Percentiles rank a stretch among this genome's conserved stretches.
phyloP scores from a whole-genome alignment of 2,329 filamentous ascomycete species.

The Colletotrichum nymphaeae region DNA sequence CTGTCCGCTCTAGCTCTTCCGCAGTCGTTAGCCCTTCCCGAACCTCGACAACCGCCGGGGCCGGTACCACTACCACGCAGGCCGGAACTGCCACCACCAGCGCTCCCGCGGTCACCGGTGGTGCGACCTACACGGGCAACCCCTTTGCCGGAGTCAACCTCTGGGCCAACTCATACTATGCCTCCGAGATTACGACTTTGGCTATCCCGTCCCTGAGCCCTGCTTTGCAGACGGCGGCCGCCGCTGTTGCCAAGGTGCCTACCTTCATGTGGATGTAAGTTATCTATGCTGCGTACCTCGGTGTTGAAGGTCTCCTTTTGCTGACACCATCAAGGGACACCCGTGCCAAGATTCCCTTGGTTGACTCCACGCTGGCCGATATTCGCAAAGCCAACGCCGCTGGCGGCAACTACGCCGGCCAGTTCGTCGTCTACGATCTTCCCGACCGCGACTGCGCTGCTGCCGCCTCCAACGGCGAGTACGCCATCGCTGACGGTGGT shows the following conservation, averaged over 20 bases:
- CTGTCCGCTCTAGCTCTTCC: slow-evolving; percentile 36
- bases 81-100: slow-evolving; percentile 36
- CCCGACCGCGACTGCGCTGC: slow-evolving; percentile 70
- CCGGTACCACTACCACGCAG: slow-evolving; percentile 39
- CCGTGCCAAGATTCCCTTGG: slow-evolving; percentile 58
- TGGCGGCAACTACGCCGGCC: slow-evolving; percentile 55
- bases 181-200: slow-evolving; percentile 62
- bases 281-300: background rate
- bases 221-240: slow-evolving; percentile 62
- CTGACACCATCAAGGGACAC: slow-evolving; percentile 55
- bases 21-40: slow-evolving; percentile 46
- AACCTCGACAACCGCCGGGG: slow-evolving; percentile 48
- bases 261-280: slow-evolving; percentile 65
- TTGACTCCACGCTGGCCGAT: slow-evolving; percentile 58
- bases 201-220: slow-evolving; percentile 73
- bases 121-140: slow-evolving; percentile 63
- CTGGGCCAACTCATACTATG: slow-evolving; percentile 67
- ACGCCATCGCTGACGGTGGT: slow-evolving; percentile 60
- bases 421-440: slow-evolving; percentile 68
- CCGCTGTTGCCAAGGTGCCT: slow-evolving; percentile 62
- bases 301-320: slow-evolving; percentile 16
- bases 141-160: slow-evolving; percentile 61
- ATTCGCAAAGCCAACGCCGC: slow-evolving; percentile 52
- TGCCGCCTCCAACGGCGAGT: slow-evolving; percentile 68
- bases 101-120: slow-evolving; percentile 45